Conservation (phyloP, 306 rosid genomes). For the Prunus davidiana region DNA sequence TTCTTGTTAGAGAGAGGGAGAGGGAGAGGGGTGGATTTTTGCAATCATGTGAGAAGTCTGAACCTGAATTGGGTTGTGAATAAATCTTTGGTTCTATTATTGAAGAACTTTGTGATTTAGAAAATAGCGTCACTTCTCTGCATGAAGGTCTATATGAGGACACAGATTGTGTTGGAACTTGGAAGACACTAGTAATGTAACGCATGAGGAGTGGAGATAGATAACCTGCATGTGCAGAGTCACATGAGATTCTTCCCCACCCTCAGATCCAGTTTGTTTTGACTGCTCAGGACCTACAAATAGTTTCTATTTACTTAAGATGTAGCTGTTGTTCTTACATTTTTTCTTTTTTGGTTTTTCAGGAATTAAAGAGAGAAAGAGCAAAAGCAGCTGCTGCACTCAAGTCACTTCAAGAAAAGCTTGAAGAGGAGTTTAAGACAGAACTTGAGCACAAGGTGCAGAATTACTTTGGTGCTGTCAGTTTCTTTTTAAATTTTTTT, state of each 20-base stretch:
- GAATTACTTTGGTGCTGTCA: slow-evolving; percentile 21
- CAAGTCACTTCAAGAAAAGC: slow-evolving; percentile 75
- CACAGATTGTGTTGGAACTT: background rate
- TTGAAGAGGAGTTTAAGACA: slow-evolving; percentile 70
- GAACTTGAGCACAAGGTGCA: slow-evolving; percentile 85
- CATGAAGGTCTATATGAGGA: background rate
- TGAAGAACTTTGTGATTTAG: background rate
- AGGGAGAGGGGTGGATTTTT: too few species aligned
- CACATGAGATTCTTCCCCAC: background rate
- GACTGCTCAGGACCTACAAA: background rate
- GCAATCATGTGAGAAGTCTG: too few species aligned
- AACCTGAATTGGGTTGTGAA: too few species aligned
- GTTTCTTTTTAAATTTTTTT: background rate
- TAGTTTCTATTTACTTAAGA: background rate
- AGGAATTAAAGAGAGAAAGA: slow-evolving; percentile 88
- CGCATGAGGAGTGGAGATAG: background rate
- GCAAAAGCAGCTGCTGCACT: slow-evolving; percentile 82
- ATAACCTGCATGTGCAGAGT: background rate
- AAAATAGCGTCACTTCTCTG: background rate
- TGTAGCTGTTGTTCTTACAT: background rate
- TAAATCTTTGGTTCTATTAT: background rate
- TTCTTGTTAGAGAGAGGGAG: background rate
- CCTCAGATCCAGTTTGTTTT: background rate
- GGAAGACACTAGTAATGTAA: background rate
- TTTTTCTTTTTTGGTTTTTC: slow-evolving; percentile 18